Percentiles rank a stretch among this genome's conserved stretches.
These are phyloP conservation scores for Climacium dendroides DNA, from an alignment of 225 moss, liverwort and hornwort genomes.

Conservation along the genomic window DNA sequence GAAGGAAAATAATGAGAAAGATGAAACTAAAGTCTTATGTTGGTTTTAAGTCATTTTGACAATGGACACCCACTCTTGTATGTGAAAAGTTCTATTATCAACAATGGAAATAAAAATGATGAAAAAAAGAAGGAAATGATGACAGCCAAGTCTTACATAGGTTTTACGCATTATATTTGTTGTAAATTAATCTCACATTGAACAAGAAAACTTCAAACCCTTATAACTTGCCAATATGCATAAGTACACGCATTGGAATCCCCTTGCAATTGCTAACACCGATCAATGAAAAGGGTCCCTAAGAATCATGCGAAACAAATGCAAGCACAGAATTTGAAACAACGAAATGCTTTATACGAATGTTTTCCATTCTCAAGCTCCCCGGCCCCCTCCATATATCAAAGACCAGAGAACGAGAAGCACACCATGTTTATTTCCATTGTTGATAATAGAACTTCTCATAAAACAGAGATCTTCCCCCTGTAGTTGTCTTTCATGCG, in stretches of 20 bases:
- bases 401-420: not conserved
- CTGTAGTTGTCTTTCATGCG: constrained; percentile 31
- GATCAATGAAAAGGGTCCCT: not conserved
- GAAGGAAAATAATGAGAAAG: not conserved
- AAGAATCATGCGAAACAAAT: not conserved
- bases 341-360: too few relatives aligned
- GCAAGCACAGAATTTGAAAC: not conserved
- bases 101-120: not conserved
- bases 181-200: too few relatives aligned
- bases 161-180: not conserved
- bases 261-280: not conserved
- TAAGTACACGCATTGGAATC: not conserved
- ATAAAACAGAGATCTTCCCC: not conserved
- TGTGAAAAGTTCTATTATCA: not conserved
- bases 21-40: not conserved
- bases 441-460: not conserved
- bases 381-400: too few relatives aligned
- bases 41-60: not conserved
- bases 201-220: not conserved
- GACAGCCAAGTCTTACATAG: not conserved
- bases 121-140: not conserved
- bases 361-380: not conserved
- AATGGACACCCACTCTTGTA: not conserved
- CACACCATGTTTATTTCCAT: not conserved
- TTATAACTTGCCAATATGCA: not conserved